A percentile compares a stretch with the other conserved stretches of the same genome.
Evolutionary conservation across 2,329 filamentous ascomycete species (phyloP).

Genomic region (Hypocreales sp.): DNA sequence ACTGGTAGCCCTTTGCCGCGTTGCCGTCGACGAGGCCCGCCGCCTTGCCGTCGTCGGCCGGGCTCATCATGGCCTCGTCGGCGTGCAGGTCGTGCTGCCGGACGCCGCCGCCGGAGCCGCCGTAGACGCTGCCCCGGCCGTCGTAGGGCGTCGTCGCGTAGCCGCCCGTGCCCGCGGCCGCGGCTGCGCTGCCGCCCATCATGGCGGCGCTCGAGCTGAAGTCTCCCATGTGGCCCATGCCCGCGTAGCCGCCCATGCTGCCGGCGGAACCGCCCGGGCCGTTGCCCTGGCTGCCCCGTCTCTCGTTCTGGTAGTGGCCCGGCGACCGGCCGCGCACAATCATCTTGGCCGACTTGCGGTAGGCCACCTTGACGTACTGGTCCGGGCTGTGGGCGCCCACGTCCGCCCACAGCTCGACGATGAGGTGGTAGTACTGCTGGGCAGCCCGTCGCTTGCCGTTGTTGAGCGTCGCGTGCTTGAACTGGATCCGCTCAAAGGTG

Average conservation of each 20-base stretch:
- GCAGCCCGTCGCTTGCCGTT: slow-evolving; percentile 83
- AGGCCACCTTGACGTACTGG: slow-evolving; percentile 55
- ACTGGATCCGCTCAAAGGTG: slow-evolving; percentile 80
- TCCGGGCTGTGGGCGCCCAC: slow-evolving; percentile 33
- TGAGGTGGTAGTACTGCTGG: slow-evolving; percentile 85
- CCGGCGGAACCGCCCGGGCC: slow-evolving; percentile 51
- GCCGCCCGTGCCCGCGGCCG: slow-evolving; percentile 6
- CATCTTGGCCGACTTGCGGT: slow-evolving; percentile 61
- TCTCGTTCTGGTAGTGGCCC: slow-evolving; percentile 62
- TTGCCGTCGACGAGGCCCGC: slow-evolving; percentile 23
- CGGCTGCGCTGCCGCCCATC: no score
- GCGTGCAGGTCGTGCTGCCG: slow-evolving; percentile 31
- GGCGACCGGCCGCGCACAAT: slow-evolving; percentile 77
- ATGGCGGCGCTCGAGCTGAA: slow-evolving; percentile 20
- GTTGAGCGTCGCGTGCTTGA: slow-evolving; percentile 87
- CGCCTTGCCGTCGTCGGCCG: slow-evolving; percentile 32
- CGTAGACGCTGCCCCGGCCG: slow-evolving; percentile 19
- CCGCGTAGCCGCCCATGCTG: slow-evolving; percentile 31
- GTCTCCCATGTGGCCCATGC: slow-evolving; percentile 12
- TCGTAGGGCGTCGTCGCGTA: slow-evolving; percentile 12
- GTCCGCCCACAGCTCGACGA: slow-evolving; percentile 69
- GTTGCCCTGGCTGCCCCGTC: slow-evolving; percentile 53
- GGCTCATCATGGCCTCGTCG: slow-evolving; percentile 32
- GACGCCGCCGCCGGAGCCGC: slow-evolving; percentile 23
- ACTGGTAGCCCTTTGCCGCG: slow-evolving; percentile 35